Base-by-base conservation (phyloP, 2,329 filamentous ascomycete genomes). In the Talaromyces marneffei region DNA sequence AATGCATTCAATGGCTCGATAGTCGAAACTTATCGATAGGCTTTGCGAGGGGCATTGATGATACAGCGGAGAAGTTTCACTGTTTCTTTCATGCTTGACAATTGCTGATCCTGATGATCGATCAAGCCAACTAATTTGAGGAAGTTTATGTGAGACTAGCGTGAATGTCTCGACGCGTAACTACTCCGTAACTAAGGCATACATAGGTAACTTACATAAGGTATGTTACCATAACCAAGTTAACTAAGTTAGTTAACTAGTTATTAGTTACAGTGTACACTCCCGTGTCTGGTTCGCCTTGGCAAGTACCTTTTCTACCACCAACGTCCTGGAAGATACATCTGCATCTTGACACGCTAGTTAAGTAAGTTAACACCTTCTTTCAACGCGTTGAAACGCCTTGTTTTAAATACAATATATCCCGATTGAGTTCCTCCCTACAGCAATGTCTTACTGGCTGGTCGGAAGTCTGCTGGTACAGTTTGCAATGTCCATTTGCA, bases 181-280 rank as follows among this genome's bases (percentile, higher is more conserved):
- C 46, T 59, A 25, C 52, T 44, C 44, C 57, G 57, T 59, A n/a
- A n/a, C n/a, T n/a, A 50, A 59, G 57, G 57, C 42, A 33, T 59
- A 37, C n/a, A n/a, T n/a, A n/a, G n/a, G n/a, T n/a, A n/a, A n/a
- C n/a, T n/a, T n/a, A n/a, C n/a, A n/a, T n/a, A n/a, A n/a, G n/a
- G n/a, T n/a, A n/a, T n/a, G n/a, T n/a, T n/a, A n/a, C n/a, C n/a
- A n/a, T n/a, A n/a, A n/a, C n/a, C n/a, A n/a, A n/a, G n/a, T n/a
- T n/a, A n/a, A n/a, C n/a, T n/a, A n/a, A n/a, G n/a, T n/a, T n/a
- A n/a, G n/a, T n/a, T n/a, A n/a, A n/a, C n/a, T n/a, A n/a, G n/a
- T n/a, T n/a, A n/a, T n/a, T n/a, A n/a, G n/a, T n/a, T n/a, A n/a
- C n/a, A n/a, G n/a, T n/a, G n/a, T n/a, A n/a, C n/a, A n/a, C 42